A percentile compares a stretch with the other conserved stretches of the same genome.
phyloP scores from a whole-genome alignment of 768 basidiomycete species.

The Tylopilus plumbeoviolaceoides region DNA sequence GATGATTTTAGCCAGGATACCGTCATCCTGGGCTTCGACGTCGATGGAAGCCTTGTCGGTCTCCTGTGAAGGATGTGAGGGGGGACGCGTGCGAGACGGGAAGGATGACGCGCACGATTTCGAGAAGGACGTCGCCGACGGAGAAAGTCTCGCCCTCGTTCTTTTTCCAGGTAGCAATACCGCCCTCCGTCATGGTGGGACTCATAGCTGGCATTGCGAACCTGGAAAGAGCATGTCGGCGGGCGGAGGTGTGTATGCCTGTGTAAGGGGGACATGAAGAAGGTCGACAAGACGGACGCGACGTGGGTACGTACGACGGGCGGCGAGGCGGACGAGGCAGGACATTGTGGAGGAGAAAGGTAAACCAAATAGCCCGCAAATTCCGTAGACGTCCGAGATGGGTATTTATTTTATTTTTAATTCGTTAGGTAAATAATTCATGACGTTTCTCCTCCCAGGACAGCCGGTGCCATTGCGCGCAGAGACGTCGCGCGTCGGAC shows the following conservation, averaged over 20 bases:
- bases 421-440: constrained; percentile 10
- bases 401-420: constrained; percentile 2
- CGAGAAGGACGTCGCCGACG: constrained; percentile 90
- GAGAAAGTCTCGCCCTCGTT: constrained; percentile 89
- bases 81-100: constrained; percentile 1
- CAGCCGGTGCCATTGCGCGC: constrained; percentile 64
- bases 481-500: constrained; percentile 41
- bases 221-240: constrained; percentile 73
- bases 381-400: constrained; percentile 17
- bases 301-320: constrained; percentile 51
- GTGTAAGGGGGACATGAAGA: constrained; percentile 2
- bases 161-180: constrained; percentile 96
- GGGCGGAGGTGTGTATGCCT: constrained; percentile 84
- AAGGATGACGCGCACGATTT: constrained; percentile 63
- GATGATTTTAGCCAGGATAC: constrained; percentile 93
- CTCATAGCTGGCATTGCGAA: constrained; percentile 99
- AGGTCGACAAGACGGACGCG: not conserved
- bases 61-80: constrained; percentile 54
- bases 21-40: constrained; percentile 98
- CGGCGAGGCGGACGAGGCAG: constrained; percentile 59
- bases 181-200: constrained; percentile 99
- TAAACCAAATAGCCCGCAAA: constrained; percentile 27
- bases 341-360: constrained; percentile 41
- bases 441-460: constrained; percentile 61
- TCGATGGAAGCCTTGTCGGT: constrained; percentile 99